Evolutionary conservation across 768 basidiomycete genomes (phyloP), one percentile per base, ranked within the genome.

Genomic region (Tricholoma sp.): DNA sequence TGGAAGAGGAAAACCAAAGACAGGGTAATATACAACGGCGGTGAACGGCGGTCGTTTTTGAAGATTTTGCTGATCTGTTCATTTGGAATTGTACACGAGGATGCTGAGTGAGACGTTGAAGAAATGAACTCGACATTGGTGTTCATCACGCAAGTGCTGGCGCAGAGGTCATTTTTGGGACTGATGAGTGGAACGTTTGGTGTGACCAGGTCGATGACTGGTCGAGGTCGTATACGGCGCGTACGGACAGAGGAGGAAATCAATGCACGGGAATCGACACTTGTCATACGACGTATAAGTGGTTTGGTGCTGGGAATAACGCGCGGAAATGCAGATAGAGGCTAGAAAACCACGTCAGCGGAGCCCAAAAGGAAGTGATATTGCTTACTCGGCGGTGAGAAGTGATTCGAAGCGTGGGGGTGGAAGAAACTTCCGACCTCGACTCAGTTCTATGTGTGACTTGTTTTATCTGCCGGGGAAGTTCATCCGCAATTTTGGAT

Each of bases 221-320:
- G 17, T 49, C 15, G 18, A 4, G 10, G 34, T 37, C 10, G 13
- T 24, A 29, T 29, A 18, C 18, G 33, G n/a, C 34, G 50, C 2
- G n/a, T 36, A 18, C 33, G 50, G 24, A 57, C 42, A 4, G 62
- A 63, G 17, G 49, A 34, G 8, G 45, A 32, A n/a, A 56, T 45
- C 28, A 63, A 37, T 37, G 52, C 53, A 4, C 34, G 45, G 2
- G 59, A 53, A 55, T 63, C 59, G 4, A 34, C 62, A 31, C 45
- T 52, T 9, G 59, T 59, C 55, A 55, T 61, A 17, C 59, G 62
- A 15, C 62, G 62, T 20, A 63, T 42, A 9, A 41, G 41, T 3
- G 58, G 54, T 29, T 58, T 42, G n/a, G 42, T 56, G 29, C 55
- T 53, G 11, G 59, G 61, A 31, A 54, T 45, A 24, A 60, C 49